phyloP scores from a whole-genome alignment of 495 filamentous ascomycete species.

The Immersiella caudata region DNA sequence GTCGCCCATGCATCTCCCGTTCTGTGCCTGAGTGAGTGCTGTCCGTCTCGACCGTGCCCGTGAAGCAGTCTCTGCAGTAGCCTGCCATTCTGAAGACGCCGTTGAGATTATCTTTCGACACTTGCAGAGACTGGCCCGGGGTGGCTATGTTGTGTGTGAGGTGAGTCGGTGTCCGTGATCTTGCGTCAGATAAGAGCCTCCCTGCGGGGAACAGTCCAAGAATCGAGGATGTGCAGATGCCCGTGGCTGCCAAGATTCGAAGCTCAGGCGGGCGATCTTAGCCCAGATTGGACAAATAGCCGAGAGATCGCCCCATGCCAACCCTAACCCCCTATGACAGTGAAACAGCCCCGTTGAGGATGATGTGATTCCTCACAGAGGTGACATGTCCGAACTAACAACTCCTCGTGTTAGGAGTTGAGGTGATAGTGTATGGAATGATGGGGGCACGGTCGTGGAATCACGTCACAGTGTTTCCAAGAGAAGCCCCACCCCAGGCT shows the following conservation, averaged over 20 bases:
- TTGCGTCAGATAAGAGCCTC: background rate
- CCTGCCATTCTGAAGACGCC: background rate
- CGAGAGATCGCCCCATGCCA: background rate
- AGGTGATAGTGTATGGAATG: background rate
- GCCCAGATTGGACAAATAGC: background rate
- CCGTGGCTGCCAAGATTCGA: no score
- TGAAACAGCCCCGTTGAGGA: no score
- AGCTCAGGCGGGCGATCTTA: background rate
- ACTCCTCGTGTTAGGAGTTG: background rate
- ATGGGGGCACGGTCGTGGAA: background rate
- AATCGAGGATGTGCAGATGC: background rate
- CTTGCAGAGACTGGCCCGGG: background rate
- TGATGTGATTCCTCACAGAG: background rate
- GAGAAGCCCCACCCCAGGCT: background rate
- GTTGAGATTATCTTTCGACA: background rate
- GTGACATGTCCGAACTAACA: background rate
- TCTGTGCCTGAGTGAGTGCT: slow-evolving; percentile 34
- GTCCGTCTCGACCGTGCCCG: slow-evolving; percentile 33
- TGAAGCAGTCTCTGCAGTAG: slow-evolving; percentile 33
- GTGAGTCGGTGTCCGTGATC: background rate
- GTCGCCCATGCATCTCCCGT: slow-evolving; percentile 48
- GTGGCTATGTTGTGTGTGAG: background rate
- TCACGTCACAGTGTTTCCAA: background rate
- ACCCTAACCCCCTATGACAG: background rate
- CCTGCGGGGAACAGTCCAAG: background rate